Percentiles rank a stretch among this genome's conserved stretches.
These are phyloP conservation scores for Neurospora sp. DNA, from an alignment of 495 filamentous ascomycete genomes.

Conservation along the genomic window DNA sequence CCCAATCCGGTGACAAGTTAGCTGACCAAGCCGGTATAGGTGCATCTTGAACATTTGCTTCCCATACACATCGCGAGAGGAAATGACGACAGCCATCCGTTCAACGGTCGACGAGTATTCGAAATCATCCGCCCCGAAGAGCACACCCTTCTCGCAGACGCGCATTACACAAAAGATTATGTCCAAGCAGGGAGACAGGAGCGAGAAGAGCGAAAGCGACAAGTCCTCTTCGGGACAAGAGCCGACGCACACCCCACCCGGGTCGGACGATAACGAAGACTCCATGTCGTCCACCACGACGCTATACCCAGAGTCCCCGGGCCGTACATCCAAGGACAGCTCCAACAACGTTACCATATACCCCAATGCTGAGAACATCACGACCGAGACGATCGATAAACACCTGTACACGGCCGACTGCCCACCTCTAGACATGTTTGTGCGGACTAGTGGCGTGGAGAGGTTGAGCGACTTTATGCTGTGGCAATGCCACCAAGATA, in stretches of 20 bases:
- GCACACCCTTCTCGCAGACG: slow-evolving; percentile 70
- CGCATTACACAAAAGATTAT: slow-evolving; percentile 80
- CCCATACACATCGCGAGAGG: slow-evolving; percentile 90
- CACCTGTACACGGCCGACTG: slow-evolving; percentile 77
- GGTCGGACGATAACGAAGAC: slow-evolving; percentile 40
- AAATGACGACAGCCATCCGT: slow-evolving; percentile 87
- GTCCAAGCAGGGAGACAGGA: slow-evolving; percentile 38
- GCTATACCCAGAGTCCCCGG: slow-evolving; percentile 37
- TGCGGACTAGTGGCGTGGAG: slow-evolving; percentile 86
- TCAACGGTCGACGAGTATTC: slow-evolving; percentile 77
- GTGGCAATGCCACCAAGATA: slow-evolving; percentile 91
- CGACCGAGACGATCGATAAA: slow-evolving; percentile 59
- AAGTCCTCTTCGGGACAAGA: slow-evolving; percentile 16
- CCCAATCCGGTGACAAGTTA: background rate
- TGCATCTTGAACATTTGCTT: slow-evolving; percentile 93
- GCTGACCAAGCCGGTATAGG: slow-evolving; percentile 26
- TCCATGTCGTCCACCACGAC: slow-evolving; percentile 43
- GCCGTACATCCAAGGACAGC: slow-evolving; percentile 27
- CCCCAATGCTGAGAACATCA: slow-evolving; percentile 74
- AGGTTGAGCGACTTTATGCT: slow-evolving; percentile 95
- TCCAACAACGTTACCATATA: slow-evolving; percentile 19
- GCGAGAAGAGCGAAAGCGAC: slow-evolving; percentile 21
- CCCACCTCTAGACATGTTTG: slow-evolving; percentile 80
- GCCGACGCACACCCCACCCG: slow-evolving; percentile 15
- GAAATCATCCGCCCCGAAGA: slow-evolving; percentile 48